Percentiles rank a stretch among this genome's conserved stretches.
Evolutionary conservation across 2,329 filamentous ascomycete genomes (phyloP).

Genomic region (Ambrosiella cleistominuta): DNA sequence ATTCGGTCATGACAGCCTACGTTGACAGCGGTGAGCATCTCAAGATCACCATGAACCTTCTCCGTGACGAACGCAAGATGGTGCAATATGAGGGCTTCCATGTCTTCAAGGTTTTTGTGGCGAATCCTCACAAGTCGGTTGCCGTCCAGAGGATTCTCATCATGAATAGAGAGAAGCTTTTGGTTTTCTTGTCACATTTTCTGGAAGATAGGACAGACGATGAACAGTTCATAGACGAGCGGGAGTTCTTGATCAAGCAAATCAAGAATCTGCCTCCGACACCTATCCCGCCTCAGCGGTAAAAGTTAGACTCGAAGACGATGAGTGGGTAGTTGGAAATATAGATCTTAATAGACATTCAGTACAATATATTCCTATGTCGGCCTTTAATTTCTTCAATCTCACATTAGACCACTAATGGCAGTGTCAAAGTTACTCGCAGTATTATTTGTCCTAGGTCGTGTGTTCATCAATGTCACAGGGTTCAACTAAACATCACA

Average conservation of each 20-base stretch:
- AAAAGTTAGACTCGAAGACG: constrained; percentile 4
- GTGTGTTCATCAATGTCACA: too few species aligned
- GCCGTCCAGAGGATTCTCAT: constrained; percentile 89
- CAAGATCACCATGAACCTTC: constrained; percentile 94
- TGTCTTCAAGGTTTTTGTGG: constrained; percentile 98
- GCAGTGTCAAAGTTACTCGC: too few species aligned
- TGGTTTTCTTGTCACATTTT: constrained; percentile 80
- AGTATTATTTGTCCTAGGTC: too few species aligned
- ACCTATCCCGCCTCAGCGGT: constrained; percentile 35
- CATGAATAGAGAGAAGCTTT: constrained; percentile 83
- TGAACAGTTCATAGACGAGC: constrained; percentile 96
- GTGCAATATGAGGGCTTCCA: constrained; percentile 99
- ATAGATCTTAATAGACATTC: background rate
- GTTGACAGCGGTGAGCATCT: constrained; percentile 90
- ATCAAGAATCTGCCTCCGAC: constrained; percentile 52
- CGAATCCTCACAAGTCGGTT: constrained; percentile 94
- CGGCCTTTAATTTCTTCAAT: too few species aligned
- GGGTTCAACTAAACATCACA: background rate
- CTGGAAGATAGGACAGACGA: constrained; percentile 90
- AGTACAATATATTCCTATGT: background rate
- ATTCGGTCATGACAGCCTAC: constrained; percentile 94
- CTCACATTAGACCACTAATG: too few species aligned
- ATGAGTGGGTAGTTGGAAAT: background rate
- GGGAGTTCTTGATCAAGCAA: constrained; percentile 91
- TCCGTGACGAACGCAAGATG: constrained; percentile 94